Evolutionary conservation across 2,329 filamentous ascomycete species (phyloP), one percentile per base, ranked within the genome.

Genomic region (Arthroderma uncinatum): DNA sequence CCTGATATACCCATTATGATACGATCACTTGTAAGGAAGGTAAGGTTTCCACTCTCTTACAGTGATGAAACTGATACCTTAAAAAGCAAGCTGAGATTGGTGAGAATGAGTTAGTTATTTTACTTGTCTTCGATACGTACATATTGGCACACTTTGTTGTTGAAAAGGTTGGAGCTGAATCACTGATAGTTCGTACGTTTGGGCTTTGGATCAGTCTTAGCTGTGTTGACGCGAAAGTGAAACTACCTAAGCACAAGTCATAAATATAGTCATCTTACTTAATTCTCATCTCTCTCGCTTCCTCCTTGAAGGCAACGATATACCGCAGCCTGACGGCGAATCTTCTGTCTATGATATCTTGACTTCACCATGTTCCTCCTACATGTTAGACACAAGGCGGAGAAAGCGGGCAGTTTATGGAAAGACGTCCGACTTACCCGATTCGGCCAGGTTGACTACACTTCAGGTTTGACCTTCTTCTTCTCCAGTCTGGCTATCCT

Each of bases 1-100:
- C 7, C 44, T 30, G 44, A 48, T 48, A 48, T 48, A 48, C 44
- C 44, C 44, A 48, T 48, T 28, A 28, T 48, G 21, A 48, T 48
- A 6, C 14, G 44, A 30, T 48, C 44, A 30, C 23, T 21, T 30
- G 44, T 48, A 48, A 48, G 25, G 23, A 48, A 10, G 44, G 21
- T n/a, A 30, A 12, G 6, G 12, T 48, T 48, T 21, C 14, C 44
- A 48, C 21, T 28, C 34, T n/a, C 25, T 30, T 30, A 10, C 8
- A 30, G 23, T 48, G 44, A 48, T 16, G n/a, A 48, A 16, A 48
- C 44, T 48, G 44, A 48, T 28, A 10, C 12, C 23, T 48, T 10
- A 48, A 30, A 48, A 30, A 14, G 14, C 34, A 28, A 47, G 21
- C 10, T 7, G 44, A 30, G 39, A 42, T 42, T 48, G 23, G 44